Evolutionary conservation across 768 basidiomycete genomes (phyloP).

Genomic region (Phaeotremella skinneri): DNA sequence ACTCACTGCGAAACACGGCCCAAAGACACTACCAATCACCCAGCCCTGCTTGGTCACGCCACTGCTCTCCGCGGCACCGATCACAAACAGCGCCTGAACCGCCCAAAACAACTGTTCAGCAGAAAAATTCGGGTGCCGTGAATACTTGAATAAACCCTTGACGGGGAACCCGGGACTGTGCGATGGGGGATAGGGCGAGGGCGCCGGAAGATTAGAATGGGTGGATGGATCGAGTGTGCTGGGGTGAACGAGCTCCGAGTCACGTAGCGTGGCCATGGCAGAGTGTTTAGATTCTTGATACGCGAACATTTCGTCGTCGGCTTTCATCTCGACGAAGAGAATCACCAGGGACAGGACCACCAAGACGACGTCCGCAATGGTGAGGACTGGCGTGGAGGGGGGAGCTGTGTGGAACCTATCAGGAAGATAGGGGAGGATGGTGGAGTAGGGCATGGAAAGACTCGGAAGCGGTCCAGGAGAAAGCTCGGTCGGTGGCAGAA

Average conservation of each 20-base stretch:
- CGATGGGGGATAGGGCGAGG: constrained; percentile 24
- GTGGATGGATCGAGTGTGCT: constrained; percentile 58
- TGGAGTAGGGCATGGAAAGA: constrained; percentile 19
- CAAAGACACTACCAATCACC: constrained; percentile 42
- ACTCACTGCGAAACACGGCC: constrained; percentile 43
- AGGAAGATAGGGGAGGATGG: constrained; percentile 24
- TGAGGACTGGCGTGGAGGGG: constrained; percentile 58
- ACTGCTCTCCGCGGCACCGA: constrained; percentile 36
- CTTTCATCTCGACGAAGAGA: constrained; percentile 70
- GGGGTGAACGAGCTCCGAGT: neutral
- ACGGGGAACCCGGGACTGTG: constrained; percentile 76
- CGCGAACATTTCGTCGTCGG: constrained; percentile 89
- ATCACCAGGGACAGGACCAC: constrained; percentile 61
- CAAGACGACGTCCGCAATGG: constrained; percentile 64
- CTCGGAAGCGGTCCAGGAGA: constrained; percentile 20
- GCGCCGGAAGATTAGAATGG: constrained; percentile 17
- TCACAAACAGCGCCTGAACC: constrained; percentile 45
- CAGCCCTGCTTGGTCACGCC: constrained; percentile 34
- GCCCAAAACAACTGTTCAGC: constrained; percentile 79
- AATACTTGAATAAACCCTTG: constrained; percentile 79
- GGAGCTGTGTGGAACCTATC: constrained; percentile 42
- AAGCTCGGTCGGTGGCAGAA: constrained; percentile 43
- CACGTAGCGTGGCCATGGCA: neutral
- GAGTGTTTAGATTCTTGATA: constrained; percentile 70
- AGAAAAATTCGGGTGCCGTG: constrained; percentile 86